phyloP scores from a whole-genome alignment of 179 eudicot genomes.

The Nepenthes alata region DNA sequence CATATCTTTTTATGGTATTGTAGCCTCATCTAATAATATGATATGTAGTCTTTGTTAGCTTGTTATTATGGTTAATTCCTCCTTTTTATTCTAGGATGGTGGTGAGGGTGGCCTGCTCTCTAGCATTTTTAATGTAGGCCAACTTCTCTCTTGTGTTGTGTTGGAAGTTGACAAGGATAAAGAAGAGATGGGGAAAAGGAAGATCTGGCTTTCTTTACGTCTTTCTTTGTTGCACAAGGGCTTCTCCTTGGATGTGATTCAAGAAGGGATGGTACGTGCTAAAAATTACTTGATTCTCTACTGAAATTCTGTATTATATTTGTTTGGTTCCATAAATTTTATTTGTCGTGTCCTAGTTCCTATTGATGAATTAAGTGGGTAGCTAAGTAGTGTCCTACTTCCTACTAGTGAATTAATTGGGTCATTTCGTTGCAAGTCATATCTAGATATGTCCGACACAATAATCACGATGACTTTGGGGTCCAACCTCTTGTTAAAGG shows the following conservation, averaged over 20 bases:
- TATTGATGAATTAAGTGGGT: too few relatives aligned
- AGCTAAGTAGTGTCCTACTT: too few relatives aligned
- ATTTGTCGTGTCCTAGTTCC: too few relatives aligned
- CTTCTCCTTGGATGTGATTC: conserved; percentile 67
- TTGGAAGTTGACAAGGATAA: conserved; percentile 70
- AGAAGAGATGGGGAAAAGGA: conserved; percentile 66
- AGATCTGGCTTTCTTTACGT: conserved; percentile 84
- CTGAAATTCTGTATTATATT: neutral
- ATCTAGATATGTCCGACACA: too few relatives aligned
- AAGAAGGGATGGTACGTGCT: conserved; percentile 86
- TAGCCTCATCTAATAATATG: neutral
- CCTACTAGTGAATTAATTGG: too few relatives aligned
- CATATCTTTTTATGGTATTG: neutral
- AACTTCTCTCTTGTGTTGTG: conserved; percentile 82
- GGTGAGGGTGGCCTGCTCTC: conserved; percentile 43
- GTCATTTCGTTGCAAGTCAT: too few relatives aligned
- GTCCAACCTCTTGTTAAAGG: too few relatives aligned
- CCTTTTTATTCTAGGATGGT: conserved; percentile 24
- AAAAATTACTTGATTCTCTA: neutral
- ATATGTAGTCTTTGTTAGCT: neutral
- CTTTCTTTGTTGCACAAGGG: conserved; percentile 76
- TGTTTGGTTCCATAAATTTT: neutral
- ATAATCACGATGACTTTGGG: too few relatives aligned
- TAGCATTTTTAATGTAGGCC: conserved; percentile 60
- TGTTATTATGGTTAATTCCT: neutral